Percentiles rank a stretch among this genome's conserved stretches.
phyloP scores from a whole-genome alignment of 2,329 filamentous ascomycete genomes.

The Neonectria magnoliae region DNA sequence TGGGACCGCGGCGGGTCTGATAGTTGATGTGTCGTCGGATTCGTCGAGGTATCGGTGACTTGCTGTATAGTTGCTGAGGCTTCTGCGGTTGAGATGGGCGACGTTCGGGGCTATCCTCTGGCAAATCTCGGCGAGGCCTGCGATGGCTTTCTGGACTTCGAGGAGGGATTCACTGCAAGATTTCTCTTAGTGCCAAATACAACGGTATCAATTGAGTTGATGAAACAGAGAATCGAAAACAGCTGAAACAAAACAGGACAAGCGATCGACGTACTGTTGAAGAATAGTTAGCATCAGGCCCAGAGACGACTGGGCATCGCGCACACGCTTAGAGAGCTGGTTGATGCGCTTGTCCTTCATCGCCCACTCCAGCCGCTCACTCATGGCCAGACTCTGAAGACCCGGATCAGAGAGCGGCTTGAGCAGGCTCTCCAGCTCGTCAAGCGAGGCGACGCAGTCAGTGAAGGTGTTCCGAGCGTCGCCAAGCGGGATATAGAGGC shows the following conservation, averaged over 20 bases:
- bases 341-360: slow-evolving; percentile 5
- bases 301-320: slow-evolving; percentile 7
- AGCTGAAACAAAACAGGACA: background rate
- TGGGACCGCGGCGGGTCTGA: background rate
- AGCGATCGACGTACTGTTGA: background rate
- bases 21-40: slow-evolving; percentile 2
- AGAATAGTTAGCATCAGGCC: slow-evolving; percentile 8
- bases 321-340: slow-evolving; percentile 3
- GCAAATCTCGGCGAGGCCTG: slow-evolving; percentile 1
- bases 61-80: background rate
- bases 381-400: background rate
- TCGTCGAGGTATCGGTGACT: background rate
- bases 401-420: background rate
- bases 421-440: background rate
- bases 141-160: slow-evolving; percentile 6
- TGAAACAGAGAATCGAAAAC: background rate
- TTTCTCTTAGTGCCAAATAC: background rate
- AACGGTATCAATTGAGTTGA: background rate
- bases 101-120: slow-evolving; percentile 11
- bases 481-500: background rate
- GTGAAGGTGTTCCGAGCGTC: slow-evolving; percentile 8
- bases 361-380: slow-evolving; percentile 5
- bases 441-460: slow-evolving; percentile 5
- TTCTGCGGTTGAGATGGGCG: slow-evolving; percentile 8
- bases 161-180: slow-evolving; percentile 1